Evolutionary conservation across 495 filamentous ascomycete genomes (phyloP).

Genomic region (Hyaloscypha hepaticicola): DNA sequence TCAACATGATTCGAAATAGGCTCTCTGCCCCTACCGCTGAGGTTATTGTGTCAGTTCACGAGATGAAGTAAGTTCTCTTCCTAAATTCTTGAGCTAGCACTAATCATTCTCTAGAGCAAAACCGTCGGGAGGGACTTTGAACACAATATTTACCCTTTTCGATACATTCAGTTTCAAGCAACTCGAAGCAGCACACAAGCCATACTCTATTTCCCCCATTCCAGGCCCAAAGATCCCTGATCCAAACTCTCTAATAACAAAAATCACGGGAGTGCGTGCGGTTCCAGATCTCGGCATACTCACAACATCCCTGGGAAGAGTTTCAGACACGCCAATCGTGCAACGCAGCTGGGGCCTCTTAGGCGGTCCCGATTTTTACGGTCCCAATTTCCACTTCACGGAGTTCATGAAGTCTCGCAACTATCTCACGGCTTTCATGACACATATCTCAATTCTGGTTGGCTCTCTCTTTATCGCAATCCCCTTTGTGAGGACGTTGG

Average conservation of each 20-base stretch:
- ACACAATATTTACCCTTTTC: constrained; percentile 61
- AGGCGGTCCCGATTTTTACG: constrained; percentile 61
- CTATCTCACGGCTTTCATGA: constrained; percentile 51
- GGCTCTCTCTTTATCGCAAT: constrained; percentile 53
- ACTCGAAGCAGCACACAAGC: constrained; percentile 52
- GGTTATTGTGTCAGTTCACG: constrained; percentile 61
- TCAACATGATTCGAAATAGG: constrained; percentile 60
- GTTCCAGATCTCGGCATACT: constrained; percentile 67
- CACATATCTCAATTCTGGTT: constrained; percentile 57
- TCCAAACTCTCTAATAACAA: constrained; percentile 37
- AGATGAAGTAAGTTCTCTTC: constrained; percentile 49
- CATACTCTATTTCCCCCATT: constrained; percentile 67
- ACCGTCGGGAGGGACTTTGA: constrained; percentile 73
- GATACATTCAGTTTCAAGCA: constrained; percentile 60
- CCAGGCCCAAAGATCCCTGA: constrained; percentile 38
- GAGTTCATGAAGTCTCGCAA: constrained; percentile 67
- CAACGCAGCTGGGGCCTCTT: constrained; percentile 77
- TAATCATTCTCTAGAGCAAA: constrained; percentile 38
- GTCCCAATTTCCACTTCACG: constrained; percentile 67
- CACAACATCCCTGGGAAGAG: constrained; percentile 56
- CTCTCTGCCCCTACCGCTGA: constrained; percentile 54
- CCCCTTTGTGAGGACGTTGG: constrained; percentile 53
- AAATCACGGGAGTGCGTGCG: constrained; percentile 58
- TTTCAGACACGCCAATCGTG: constrained; percentile 65
- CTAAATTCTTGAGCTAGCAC: neutral